These are phyloP conservation scores for Neurospora tetrasperma DNA, from an alignment of 495 filamentous ascomycete species.

Conservation along the genomic window DNA sequence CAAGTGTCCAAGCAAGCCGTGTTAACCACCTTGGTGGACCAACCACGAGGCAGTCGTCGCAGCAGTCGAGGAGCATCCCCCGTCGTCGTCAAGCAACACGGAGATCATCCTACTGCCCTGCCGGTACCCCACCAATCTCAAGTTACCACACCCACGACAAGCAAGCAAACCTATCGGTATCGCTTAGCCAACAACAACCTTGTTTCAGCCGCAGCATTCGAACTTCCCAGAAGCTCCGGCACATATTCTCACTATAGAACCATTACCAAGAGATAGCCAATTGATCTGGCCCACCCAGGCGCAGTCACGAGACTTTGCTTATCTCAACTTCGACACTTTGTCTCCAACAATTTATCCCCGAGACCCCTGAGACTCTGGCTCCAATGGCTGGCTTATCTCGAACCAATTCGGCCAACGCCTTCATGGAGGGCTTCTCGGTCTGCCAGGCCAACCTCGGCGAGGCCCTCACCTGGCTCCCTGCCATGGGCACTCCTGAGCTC, in stretches of 20 bases:
- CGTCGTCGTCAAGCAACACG: neutral
- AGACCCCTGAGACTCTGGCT: neutral
- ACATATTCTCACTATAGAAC: neutral
- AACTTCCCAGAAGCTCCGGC: neutral
- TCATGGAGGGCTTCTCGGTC: conserved; percentile 37
- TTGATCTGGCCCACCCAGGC: neutral
- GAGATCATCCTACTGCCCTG: neutral
- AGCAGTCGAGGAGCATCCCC: neutral
- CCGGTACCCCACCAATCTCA: neutral
- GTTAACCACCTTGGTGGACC: neutral
- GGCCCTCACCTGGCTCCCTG: conserved; percentile 42
- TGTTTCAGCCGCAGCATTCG: neutral
- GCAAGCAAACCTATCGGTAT: neutral
- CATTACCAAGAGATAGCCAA: neutral
- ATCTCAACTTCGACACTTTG: neutral
- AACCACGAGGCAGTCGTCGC: neutral
- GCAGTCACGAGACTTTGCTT: neutral
- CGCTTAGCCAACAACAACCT: neutral
- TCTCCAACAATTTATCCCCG: neutral
- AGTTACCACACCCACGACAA: neutral
- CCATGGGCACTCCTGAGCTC: conserved; percentile 41
- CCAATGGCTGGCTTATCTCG: conserved; percentile 29
- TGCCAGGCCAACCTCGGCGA: conserved; percentile 40
- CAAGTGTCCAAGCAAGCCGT: neutral
- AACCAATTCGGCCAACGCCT: conserved; percentile 27